Percentiles rank a stretch among this genome's conserved stretches.
These are phyloP conservation scores for Setomelanomma holmii DNA, from an alignment of 2,329 filamentous ascomycete genomes.

Conservation along the genomic window DNA sequence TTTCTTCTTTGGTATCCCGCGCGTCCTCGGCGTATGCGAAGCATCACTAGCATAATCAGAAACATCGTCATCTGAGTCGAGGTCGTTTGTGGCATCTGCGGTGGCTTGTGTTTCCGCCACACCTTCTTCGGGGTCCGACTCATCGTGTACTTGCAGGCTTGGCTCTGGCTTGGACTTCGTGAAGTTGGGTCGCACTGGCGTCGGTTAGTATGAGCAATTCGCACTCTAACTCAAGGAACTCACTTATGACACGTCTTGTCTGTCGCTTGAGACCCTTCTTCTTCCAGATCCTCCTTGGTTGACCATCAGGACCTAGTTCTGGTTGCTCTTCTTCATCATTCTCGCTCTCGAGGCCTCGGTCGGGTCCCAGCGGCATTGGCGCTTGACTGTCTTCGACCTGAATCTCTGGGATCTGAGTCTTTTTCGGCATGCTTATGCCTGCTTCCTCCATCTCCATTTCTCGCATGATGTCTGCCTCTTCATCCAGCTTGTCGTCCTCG, in stretches of 20 bases:
- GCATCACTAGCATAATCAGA: constrained; percentile 54
- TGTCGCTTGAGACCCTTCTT: constrained; percentile 86
- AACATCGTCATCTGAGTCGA: constrained; percentile 43
- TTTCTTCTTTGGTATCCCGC: constrained; percentile 30
- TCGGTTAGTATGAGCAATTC: constrained; percentile 23
- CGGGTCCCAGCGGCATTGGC: constrained; percentile 55
- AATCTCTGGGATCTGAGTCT: constrained; percentile 38
- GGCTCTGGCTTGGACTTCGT: constrained; percentile 53
- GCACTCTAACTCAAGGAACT: constrained; percentile 3
- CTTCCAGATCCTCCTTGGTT: constrained; percentile 72
- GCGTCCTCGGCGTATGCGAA: constrained; percentile 43
- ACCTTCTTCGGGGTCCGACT: constrained; percentile 50
- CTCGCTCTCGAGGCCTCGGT: constrained; percentile 60
- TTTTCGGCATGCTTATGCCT: constrained; percentile 31
- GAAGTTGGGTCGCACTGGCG: constrained; percentile 48
- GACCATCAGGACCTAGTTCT: constrained; percentile 60
- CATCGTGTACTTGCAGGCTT: constrained; percentile 25
- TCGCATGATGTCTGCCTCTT: constrained; percentile 76
- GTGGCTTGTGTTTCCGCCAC: constrained; percentile 35
- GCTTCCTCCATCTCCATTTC: constrained; percentile 66
- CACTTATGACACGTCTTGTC: constrained; percentile 70
- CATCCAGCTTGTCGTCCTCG: constrained; percentile 61
- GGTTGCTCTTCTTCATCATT: constrained; percentile 61
- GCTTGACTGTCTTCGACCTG: constrained; percentile 54
- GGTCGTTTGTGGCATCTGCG: constrained; percentile 45